Evolutionary conservation across 805 yeast species (phyloP).

Genomic region (Cyberlindnera mrakii): DNA sequence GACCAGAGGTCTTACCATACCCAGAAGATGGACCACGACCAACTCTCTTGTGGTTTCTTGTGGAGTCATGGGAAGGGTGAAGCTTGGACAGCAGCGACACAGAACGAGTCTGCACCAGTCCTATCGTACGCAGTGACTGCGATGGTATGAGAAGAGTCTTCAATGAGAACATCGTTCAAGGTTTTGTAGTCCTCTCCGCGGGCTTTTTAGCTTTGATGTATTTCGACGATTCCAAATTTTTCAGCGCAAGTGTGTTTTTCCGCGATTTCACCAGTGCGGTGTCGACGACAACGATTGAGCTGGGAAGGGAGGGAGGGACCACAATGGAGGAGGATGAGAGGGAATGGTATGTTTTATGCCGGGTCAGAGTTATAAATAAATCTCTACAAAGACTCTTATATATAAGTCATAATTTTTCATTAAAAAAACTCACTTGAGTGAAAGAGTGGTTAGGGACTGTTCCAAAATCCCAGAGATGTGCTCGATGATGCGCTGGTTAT

Average conservation of each 20-base stretch:
- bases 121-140: not conserved
- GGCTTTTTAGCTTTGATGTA: not conserved
- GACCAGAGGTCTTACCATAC: slow-evolving; percentile 89
- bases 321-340: too few species aligned
- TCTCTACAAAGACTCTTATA: too few species aligned
- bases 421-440: not conserved
- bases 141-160: not conserved
- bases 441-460: slow-evolving; percentile 4
- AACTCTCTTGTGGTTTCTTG: slow-evolving; percentile 57
- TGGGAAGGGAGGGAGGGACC: too few species aligned
- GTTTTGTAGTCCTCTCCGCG: not conserved
- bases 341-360: too few species aligned
- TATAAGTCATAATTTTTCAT: not conserved
- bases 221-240: too few species aligned
- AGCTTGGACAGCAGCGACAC: slow-evolving; percentile 47
- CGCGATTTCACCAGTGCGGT: too few species aligned
- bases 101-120: slow-evolving; percentile 24
- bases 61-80: slow-evolving; percentile 58
- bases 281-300: too few species aligned
- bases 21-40: slow-evolving; percentile 97
- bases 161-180: not conserved
- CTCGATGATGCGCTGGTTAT: slow-evolving; percentile 54
- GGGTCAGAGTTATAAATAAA: too few species aligned
- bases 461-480: slow-evolving; percentile 24
- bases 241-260: too few species aligned